Evolutionary conservation across 2,329 filamentous ascomycete species (phyloP).

Genomic region (Microdochium paspali): DNA sequence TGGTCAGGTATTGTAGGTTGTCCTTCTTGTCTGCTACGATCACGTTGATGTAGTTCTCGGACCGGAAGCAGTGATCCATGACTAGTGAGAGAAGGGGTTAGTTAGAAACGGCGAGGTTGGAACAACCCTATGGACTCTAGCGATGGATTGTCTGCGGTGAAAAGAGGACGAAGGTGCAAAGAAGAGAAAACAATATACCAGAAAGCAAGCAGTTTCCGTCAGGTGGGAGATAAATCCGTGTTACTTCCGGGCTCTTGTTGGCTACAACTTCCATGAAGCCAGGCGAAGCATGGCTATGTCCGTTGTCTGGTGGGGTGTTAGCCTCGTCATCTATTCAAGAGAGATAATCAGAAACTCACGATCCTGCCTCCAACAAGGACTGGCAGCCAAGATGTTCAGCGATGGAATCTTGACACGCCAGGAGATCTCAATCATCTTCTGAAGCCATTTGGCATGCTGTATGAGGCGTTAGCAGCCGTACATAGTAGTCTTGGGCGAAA

Average conservation of each 20-base stretch:
- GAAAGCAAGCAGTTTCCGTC: conserved; percentile 61
- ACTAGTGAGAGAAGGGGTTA: too few relatives aligned
- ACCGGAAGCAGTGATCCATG: conserved; percentile 67
- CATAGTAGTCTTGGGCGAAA: too few relatives aligned
- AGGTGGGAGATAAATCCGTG: conserved; percentile 72
- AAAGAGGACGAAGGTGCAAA: neutral
- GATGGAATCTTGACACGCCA: conserved; percentile 68
- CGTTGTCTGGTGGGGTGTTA: too few relatives aligned
- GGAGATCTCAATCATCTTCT: conserved; percentile 71
- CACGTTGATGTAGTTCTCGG: conserved; percentile 72
- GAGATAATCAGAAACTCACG: conserved; percentile 16
- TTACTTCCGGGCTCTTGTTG: conserved; percentile 73
- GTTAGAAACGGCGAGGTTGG: too few relatives aligned
- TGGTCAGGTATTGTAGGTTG: conserved; percentile 65
- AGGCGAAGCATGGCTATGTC: conserved; percentile 31
- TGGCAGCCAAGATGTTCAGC: conserved; percentile 70
- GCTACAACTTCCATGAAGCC: conserved; percentile 72
- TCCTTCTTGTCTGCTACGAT: conserved; percentile 74
- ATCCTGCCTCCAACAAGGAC: conserved; percentile 74
- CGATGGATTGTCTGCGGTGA: neutral
- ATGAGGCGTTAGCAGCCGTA: conserved; percentile 5
- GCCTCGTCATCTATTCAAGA: too few relatives aligned
- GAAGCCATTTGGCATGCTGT: conserved; percentile 75
- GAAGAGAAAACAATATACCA: too few relatives aligned
- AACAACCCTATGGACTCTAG: too few relatives aligned